These are phyloP conservation scores for Fraxinus albicans DNA, from an alignment of 305 asterid species.

Conservation along the genomic window DNA sequence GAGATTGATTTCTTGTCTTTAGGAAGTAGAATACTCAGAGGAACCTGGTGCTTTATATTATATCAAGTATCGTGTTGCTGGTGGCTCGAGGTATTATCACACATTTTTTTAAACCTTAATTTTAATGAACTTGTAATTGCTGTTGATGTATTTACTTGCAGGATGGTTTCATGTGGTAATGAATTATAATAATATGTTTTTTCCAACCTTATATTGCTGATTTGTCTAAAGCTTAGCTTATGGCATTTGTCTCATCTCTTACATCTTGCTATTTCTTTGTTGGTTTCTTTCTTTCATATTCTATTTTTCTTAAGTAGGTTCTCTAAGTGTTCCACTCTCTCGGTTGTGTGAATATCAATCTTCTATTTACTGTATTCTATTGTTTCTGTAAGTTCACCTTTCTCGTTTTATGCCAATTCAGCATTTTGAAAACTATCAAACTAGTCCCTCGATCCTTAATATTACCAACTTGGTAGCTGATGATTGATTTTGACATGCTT, in stretches of 20 bases:
- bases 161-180: not conserved
- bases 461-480: not conserved
- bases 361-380: not conserved
- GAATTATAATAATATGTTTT: constrained; percentile 6
- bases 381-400: not conserved
- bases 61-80: constrained; percentile 99
- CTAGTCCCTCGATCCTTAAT: not conserved
- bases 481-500: not conserved
- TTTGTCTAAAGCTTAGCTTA: not conserved
- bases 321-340: not conserved
- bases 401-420: not conserved
- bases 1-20: constrained; percentile 7
- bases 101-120: constrained; percentile 12
- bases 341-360: not conserved
- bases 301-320: not conserved
- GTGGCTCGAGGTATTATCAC: constrained; percentile 76
- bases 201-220: not conserved
- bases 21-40: constrained; percentile 98
- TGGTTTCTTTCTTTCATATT: not conserved
- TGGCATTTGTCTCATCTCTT: not conserved
- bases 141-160: constrained; percentile 15
- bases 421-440: not conserved
- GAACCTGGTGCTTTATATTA: constrained; percentile 89
- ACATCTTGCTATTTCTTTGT: not conserved
- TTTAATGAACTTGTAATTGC: constrained; percentile 1